Evolutionary conservation across 805 yeast species (phyloP).

Genomic region (Teunomyces aglyptinius): DNA sequence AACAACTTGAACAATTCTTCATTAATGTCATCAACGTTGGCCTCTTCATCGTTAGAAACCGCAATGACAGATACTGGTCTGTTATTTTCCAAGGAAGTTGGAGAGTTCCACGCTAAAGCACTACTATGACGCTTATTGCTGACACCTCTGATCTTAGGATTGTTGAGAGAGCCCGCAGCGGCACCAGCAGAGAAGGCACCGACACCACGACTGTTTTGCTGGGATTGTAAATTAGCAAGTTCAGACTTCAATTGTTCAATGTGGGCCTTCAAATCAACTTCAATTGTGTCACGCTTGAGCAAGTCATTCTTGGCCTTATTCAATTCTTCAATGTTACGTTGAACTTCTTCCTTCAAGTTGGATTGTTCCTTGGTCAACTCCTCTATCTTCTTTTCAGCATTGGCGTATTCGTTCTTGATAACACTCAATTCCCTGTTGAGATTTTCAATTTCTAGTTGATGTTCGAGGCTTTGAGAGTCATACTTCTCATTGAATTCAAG

Average conservation of each 20-base stretch:
- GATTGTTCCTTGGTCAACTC: constrained; percentile 61
- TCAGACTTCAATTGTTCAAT: constrained; percentile 55
- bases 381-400: constrained; percentile 58
- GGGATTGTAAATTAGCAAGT: constrained; percentile 44
- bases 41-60: constrained; percentile 51
- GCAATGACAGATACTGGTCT: constrained; percentile 66
- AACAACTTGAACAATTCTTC: constrained; percentile 70
- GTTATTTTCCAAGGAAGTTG: constrained; percentile 39
- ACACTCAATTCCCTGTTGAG: constrained; percentile 55
- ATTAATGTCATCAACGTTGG: constrained; percentile 64
- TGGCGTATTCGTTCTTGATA: constrained; percentile 55
- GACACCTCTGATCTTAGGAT: constrained; percentile 30
- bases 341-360: constrained; percentile 62
- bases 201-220: constrained; percentile 19
- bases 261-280: constrained; percentile 62
- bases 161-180: constrained; percentile 22
- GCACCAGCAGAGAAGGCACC: constrained; percentile 28
- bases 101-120: constrained; percentile 34
- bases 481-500: constrained; percentile 48
- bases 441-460: constrained; percentile 45
- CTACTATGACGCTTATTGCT: constrained; percentile 42
- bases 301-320: constrained; percentile 58
- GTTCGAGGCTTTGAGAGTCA: constrained; percentile 45
- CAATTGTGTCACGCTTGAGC: constrained; percentile 59
- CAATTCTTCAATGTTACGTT: constrained; percentile 58